phyloP scores from a whole-genome alignment of 164 flowering plant genomes.

The Annona cherimola region DNA sequence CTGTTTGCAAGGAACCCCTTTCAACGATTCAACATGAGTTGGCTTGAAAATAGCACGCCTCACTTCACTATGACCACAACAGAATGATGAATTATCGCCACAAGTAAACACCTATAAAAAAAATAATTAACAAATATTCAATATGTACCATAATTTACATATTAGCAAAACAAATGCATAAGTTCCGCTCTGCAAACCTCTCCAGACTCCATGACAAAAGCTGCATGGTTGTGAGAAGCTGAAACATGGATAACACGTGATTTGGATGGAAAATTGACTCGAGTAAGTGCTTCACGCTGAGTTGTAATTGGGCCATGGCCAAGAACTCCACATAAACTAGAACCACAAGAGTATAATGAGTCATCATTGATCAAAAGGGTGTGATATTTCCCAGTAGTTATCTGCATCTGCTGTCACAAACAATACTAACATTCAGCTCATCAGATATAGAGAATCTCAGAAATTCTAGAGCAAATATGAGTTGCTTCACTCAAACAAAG shows the following conservation, averaged over 20 bases:
- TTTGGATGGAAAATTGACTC: slow-evolving; percentile 50
- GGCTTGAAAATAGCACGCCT: slow-evolving; percentile 72
- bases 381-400: slow-evolving; percentile 86
- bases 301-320: slow-evolving; percentile 87
- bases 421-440: slow-evolving; percentile 5
- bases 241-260: slow-evolving; percentile 67
- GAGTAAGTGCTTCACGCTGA: slow-evolving; percentile 65
- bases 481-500: not conserved
- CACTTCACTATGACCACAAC: slow-evolving; percentile 85
- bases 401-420: slow-evolving; percentile 64
- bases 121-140: not conserved
- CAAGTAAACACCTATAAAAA: slow-evolving; percentile 77
- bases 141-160: not conserved
- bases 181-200: slow-evolving; percentile 51
- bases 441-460: not conserved
- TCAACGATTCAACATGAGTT: slow-evolving; percentile 71
- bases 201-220: slow-evolving; percentile 82
- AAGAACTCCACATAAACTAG: slow-evolving; percentile 88
- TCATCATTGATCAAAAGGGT: slow-evolving; percentile 64
- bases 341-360: slow-evolving; percentile 85
- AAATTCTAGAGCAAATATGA: not conserved
- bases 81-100: slow-evolving; percentile 86
- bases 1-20: slow-evolving; percentile 81
- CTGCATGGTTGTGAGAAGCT: slow-evolving; percentile 91
- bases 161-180: not conserved